Base-by-base conservation (phyloP, 164 flowering plant genomes). In the Vitis riparia region DNA sequence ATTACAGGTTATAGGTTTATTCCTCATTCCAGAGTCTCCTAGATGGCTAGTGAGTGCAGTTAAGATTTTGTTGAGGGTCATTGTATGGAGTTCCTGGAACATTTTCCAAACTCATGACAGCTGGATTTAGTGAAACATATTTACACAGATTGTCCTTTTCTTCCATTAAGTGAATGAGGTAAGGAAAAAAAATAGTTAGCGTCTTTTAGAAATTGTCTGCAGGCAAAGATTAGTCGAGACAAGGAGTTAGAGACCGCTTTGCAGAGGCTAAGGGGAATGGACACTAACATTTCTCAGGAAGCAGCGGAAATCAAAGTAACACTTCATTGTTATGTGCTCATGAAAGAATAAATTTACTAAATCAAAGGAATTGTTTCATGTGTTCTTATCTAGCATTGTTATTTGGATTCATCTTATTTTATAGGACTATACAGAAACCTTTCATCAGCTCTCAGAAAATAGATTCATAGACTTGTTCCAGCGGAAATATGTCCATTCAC, bases 21-120 rank as follows among this genome's bases (percentile, higher is more conserved):
- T 81, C 73, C 77, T 81, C 76, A 74, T 84, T 69, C 91, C 88
- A 1, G 91, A 87, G 59, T 87, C 91, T 23, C 91, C 91, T 19
- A 82, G 91, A 78, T 87, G 91, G 88, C 81, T 87, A 82, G 89
- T 85, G 58, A 71, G 80, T 73, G 50, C 44, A 19, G 23, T 1
- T 19, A 19, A 19, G 1, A 19, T 19, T 19, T 19, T 19, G 23
- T 19, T 19, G 23, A 19, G 23, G 23, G 23, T 19, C 23, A 19
- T 19, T 19, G 23, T 19, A 19, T 19, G 23, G 23, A 19, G 23
- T 19, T 19, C 23, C 23, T 19, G 23, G 23, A 19, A 19, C 23
- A 19, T 19, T 19, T 19, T 19, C 23, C 23, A 19, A 19, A 19
- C 23, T 19, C 23, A 19, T 19, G 23, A 19, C 23, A 19, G 23